These are phyloP conservation scores for Nymphaea thermarum DNA, from an alignment of 164 flowering plant genomes.

Conservation along the genomic window DNA sequence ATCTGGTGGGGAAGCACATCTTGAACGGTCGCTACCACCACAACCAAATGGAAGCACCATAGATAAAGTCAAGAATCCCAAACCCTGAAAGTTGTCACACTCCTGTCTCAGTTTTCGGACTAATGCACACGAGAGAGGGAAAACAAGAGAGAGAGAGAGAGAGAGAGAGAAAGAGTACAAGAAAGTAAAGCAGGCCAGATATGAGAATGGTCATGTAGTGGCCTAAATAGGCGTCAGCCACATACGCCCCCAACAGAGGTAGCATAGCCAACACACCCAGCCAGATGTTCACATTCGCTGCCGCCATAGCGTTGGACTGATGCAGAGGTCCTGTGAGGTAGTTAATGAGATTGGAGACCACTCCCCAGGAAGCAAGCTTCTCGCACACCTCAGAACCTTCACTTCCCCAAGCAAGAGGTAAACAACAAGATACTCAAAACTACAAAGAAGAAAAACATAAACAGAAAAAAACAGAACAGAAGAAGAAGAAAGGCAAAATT, in stretches of 20 bases:
- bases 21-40: neutral
- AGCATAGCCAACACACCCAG: constrained; percentile 20
- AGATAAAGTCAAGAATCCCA: neutral
- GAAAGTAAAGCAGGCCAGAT: constrained; percentile 7
- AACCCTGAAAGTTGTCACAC: neutral
- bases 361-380: constrained; percentile 45
- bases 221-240: constrained; percentile 11
- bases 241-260: constrained; percentile 18
- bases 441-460: no score
- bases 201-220: constrained; percentile 9
- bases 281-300: constrained; percentile 25
- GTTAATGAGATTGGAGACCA: constrained; percentile 31
- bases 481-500: no score
- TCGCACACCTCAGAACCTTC: constrained; percentile 44
- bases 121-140: no score
- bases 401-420: no score
- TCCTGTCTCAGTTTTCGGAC: no score
- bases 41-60: neutral
- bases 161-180: constrained; percentile 2
- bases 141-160: neutral
- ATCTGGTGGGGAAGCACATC: constrained; percentile 2
- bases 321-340: constrained; percentile 37
- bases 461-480: no score
- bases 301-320: constrained; percentile 27
- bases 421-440: no score